Base-by-base conservation (phyloP, 768 basidiomycete genomes). In the Naematelia aurantialba region DNA sequence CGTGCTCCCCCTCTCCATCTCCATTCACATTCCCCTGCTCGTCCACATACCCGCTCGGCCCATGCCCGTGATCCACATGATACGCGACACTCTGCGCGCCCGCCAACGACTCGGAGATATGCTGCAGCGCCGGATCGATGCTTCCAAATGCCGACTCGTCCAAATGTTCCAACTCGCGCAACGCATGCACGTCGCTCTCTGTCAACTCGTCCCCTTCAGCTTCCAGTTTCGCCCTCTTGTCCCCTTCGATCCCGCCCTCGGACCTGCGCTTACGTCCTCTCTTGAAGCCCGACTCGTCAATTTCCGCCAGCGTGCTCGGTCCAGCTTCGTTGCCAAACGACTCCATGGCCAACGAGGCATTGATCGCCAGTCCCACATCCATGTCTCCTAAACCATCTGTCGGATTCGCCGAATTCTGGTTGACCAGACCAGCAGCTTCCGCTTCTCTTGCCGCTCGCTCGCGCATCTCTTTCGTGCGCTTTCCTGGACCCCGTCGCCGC, bases 401-500 rank as follows among this genome's bases (percentile, higher is more conserved):
- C 34, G 34, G 8, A 17, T 39, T 39, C 34, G 34, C 34, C 8
- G 34, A 39, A 39, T 39, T 39, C 8, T 39, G 8, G 34, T 39
- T 39, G 34, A 39, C 34, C 34, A 66, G 45, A 24, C 69, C 69
- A 19, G 66, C 66, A 19, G 63, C 64, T n/a, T 55, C 44, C 14
- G 66, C 66, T 42, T 72, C 68, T 51, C 67, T 52, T 4, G 58
- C 63, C 13, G 69, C 69, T 22, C 59, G 61, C 21, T 67, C 67
- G 29, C 69, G 62, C 56, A 65, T 30, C 26, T 69, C 70, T 52
- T 76, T 76, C 52, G 76, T 78, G 25, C 70, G 70, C 63, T 75
- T 77, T 11, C 78, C 78, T n/a, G 78, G 78, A 13, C 78, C 78
- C 46, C 78, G 71, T 13, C 78, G 70, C 24, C 76, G 67, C 57